These are phyloP conservation scores for Alternaria consortialis DNA, from an alignment of 2,329 filamentous ascomycete genomes.

Conservation along the genomic window DNA sequence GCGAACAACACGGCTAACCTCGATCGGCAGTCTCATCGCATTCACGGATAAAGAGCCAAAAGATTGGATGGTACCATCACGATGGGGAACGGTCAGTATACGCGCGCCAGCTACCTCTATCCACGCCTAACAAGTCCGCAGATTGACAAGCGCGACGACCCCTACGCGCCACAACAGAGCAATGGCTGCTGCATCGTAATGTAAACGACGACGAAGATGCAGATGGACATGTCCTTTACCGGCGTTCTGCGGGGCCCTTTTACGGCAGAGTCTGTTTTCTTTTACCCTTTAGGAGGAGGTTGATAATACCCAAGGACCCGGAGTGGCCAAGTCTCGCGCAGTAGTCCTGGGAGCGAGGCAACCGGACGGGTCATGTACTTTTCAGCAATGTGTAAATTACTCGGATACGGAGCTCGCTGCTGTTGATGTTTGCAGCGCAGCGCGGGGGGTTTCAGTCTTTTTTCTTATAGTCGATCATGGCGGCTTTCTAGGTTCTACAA, in stretches of 20 bases:
- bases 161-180: slow-evolving; percentile 95
- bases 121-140: slow-evolving; percentile 47
- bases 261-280: slow-evolving; percentile 48
- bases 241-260: slow-evolving; percentile 51
- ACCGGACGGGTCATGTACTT: slow-evolving; percentile 48
- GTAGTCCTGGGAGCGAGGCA: slow-evolving; percentile 40
- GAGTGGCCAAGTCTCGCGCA: slow-evolving; percentile 26
- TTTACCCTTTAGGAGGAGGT: slow-evolving; percentile 44
- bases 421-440: slow-evolving; percentile 39
- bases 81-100: slow-evolving; percentile 80
- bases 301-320: slow-evolving; percentile 48
- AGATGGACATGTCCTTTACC: slow-evolving; percentile 48
- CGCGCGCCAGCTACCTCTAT: background rate
- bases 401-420: slow-evolving; percentile 44
- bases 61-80: slow-evolving; percentile 98
- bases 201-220: slow-evolving; percentile 61
- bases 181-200: slow-evolving; percentile 95
- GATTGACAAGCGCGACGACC: slow-evolving; percentile 95
- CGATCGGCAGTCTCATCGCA: slow-evolving; percentile 79
- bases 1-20: slow-evolving; percentile 31
- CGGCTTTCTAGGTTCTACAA: slow-evolving; percentile 40
- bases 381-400: slow-evolving; percentile 54
- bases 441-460: slow-evolving; percentile 31
- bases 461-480: slow-evolving; percentile 35
- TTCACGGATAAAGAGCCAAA: slow-evolving; percentile 95